Percentiles rank a stretch among this genome's conserved stretches.
Conservation (phyloP, 805 yeast genomes). For the Candida dajiaensis region DNA sequence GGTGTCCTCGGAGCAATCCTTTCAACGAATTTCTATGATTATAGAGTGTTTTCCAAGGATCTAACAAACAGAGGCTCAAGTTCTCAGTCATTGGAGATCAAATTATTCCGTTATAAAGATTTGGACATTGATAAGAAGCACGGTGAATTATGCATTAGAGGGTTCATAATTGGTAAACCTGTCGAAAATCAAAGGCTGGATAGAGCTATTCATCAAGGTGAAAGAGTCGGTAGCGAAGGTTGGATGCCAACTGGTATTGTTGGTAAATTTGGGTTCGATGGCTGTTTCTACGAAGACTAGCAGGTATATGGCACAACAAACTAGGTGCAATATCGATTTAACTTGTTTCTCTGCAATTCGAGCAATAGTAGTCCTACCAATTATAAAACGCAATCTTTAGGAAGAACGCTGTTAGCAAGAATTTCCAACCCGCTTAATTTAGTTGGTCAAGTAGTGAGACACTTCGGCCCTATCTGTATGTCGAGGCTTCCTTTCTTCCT, state of each 20-base stretch:
- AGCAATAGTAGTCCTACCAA: too few relatives aligned
- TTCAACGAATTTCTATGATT: conserved; percentile 56
- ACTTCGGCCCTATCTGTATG: too few relatives aligned
- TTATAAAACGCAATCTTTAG: too few relatives aligned
- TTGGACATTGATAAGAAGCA: conserved; percentile 30
- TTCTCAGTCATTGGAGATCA: conserved; percentile 54
- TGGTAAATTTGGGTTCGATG: conserved; percentile 67
- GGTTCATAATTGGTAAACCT: conserved; percentile 60
- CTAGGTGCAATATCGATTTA: too few relatives aligned
- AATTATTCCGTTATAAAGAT: conserved; percentile 34
- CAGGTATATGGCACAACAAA: too few relatives aligned
- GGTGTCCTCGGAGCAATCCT: conserved; percentile 54
- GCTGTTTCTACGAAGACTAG: conserved; percentile 50
- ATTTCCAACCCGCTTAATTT: too few relatives aligned
- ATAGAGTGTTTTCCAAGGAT: conserved; percentile 38
- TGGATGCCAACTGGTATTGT: conserved; percentile 44
- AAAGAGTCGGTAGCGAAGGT: conserved; percentile 39
- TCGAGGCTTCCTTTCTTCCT: too few relatives aligned
- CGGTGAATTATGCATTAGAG: conserved; percentile 54
- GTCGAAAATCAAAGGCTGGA: conserved; percentile 25
- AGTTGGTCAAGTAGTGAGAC: too few relatives aligned
- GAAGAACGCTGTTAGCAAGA: too few relatives aligned
- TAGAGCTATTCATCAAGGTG: conserved; percentile 26
- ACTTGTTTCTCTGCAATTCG: too few relatives aligned
- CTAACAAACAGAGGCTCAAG: conserved; percentile 49